Percentiles rank a stretch among this genome's conserved stretches.
These are phyloP conservation scores for Globisporangium abappressorium DNA, from an alignment of 352 stramenopile genomes.

Conservation along the genomic window DNA sequence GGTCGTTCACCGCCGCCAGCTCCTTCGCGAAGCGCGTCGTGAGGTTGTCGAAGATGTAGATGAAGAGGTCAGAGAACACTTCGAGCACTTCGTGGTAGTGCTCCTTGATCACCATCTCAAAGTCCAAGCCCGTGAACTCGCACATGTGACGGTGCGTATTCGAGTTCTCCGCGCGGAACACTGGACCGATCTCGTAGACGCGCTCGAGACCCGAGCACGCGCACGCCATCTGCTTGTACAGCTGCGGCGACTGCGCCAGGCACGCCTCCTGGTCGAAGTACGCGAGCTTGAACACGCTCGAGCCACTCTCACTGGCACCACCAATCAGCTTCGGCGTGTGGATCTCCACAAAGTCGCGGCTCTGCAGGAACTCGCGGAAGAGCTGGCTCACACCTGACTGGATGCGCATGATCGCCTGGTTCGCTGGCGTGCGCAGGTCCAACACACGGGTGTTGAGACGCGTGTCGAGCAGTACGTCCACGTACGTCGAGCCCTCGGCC, in stretches of 20 bases:
- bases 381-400: conserved; percentile 95
- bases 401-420: conserved; percentile 98
- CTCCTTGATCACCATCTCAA: conserved; percentile 99
- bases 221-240: conserved; percentile 99
- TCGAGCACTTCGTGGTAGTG: conserved; percentile 99
- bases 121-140: conserved; percentile 99
- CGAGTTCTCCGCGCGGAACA: conserved; percentile 99
- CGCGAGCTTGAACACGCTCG: conserved; percentile 98
- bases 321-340: conserved; percentile 98
- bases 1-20: conserved; percentile 93
- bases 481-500: conserved; percentile 80
- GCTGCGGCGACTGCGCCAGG: conserved; percentile 96
- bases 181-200: conserved; percentile 98
- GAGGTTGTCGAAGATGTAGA: conserved; percentile 99
- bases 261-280: conserved; percentile 98
- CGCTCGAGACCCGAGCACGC: conserved; percentile 97
- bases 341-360: conserved; percentile 97
- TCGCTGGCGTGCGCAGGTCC: conserved; percentile 97
- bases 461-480: conserved; percentile 88
- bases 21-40: conserved; percentile 93
- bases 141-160: conserved; percentile 99
- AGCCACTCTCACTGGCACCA: conserved; percentile 95
- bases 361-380: conserved; percentile 96
- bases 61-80: conserved; percentile 98
- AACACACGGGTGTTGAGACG: conserved; percentile 96